phyloP scores from a whole-genome alignment of 2,329 filamentous ascomycete genomes.

The Capronia coronata region DNA sequence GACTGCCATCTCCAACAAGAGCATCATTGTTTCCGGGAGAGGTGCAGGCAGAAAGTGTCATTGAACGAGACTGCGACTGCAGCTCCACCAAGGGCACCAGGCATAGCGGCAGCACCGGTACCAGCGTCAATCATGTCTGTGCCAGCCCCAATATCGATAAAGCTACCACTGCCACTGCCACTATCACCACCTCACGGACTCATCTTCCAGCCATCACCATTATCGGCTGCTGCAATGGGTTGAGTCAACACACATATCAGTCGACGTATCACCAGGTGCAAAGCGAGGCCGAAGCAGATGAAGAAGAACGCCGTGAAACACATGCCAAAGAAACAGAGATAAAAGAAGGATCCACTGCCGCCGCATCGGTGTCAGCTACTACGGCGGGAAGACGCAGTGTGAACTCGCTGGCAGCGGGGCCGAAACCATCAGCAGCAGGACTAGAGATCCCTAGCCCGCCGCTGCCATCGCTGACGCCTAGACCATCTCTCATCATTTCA shows the following conservation, averaged over 20 bases:
- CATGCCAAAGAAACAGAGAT: background rate
- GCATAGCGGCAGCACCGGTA: background rate
- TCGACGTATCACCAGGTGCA: background rate
- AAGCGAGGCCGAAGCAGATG: background rate
- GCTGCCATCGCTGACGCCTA: too few relatives aligned
- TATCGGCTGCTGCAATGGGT: background rate
- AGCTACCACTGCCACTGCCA: background rate
- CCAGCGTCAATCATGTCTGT: background rate
- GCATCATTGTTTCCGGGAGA: background rate
- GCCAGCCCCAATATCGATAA: background rate
- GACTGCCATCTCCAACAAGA: background rate
- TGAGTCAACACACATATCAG: background rate
- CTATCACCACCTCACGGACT: background rate
- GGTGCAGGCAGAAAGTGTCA: background rate
- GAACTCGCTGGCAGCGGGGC: background rate
- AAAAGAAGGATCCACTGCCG: background rate
- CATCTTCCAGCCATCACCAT: background rate
- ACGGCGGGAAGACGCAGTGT: background rate
- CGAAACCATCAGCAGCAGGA: conserved; percentile 5
- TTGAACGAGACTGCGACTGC: background rate
- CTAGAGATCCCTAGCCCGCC: too few relatives aligned
- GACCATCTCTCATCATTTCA: background rate
- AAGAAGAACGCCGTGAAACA: background rate
- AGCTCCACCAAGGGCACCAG: background rate
- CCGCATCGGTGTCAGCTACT: background rate